Evolutionary conservation across 306 rosid genomes (phyloP).

Genomic region (Rubus parviflorus): DNA sequence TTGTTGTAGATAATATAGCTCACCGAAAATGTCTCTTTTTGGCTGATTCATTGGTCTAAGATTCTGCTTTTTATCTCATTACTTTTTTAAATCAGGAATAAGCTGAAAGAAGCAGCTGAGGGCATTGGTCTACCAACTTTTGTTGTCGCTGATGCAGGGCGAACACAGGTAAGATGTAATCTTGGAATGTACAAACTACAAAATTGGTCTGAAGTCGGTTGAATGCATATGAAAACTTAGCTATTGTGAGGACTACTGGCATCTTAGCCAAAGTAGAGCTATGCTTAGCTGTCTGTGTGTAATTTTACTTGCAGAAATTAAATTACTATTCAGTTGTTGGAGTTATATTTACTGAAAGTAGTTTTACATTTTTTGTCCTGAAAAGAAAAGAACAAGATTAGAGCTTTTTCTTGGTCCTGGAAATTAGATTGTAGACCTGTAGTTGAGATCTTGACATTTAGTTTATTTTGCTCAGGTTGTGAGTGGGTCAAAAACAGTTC

Average conservation of each 20-base stretch:
- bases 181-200: conserved; percentile 5
- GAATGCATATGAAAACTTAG: not conserved
- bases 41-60: conserved; percentile 11
- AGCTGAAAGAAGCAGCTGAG: conserved; percentile 75
- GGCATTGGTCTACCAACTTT: conserved; percentile 81
- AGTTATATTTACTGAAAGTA: not conserved
- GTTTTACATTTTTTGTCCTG: not conserved
- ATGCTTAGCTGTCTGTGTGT: not conserved
- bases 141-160: conserved; percentile 92
- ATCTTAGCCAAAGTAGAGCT: not conserved
- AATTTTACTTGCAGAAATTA: not conserved
- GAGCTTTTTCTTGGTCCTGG: not conserved
- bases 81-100: conserved; percentile 56
- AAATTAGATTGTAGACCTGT: not conserved
- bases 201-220: not conserved
- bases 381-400: not conserved
- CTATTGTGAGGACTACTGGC: not conserved
- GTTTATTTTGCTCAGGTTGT: conserved; percentile 52
- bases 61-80: conserved; percentile 1
- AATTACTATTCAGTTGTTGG: not conserved
- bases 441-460: not conserved
- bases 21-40: not conserved
- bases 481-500: conserved; percentile 87
- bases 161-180: conserved; percentile 70
- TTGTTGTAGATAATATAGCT: conserved; percentile 21